phyloP scores from a whole-genome alignment of 352 stramenopile species.

The Phytophthora foliorum region DNA sequence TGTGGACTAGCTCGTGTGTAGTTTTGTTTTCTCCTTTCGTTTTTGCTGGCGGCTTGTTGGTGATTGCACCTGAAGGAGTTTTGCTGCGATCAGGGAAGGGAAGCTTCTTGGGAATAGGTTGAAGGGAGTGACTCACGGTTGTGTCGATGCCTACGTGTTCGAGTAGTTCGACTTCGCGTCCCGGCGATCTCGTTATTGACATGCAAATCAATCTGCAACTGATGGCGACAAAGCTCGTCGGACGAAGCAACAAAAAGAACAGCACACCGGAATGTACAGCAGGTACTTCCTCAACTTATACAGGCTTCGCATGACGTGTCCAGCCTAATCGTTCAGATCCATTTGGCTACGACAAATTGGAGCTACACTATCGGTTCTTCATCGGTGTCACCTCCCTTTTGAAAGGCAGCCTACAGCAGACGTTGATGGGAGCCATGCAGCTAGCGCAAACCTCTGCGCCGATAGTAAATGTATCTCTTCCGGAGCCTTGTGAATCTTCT shows the following conservation, averaged over 20 bases:
- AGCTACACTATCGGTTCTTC: constrained; percentile 6
- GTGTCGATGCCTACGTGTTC: no score
- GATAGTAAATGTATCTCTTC: constrained; percentile 1
- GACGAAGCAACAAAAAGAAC: no score
- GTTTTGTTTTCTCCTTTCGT: constrained; percentile 31
- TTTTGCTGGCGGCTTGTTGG: constrained; percentile 7
- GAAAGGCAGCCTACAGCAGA: constrained; percentile 7
- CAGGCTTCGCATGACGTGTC: no score
- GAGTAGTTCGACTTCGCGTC: neutral
- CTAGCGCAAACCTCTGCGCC: neutral
- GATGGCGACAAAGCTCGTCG: no score
- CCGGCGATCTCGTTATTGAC: neutral
- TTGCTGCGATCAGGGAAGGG: neutral
- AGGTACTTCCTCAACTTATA: neutral
- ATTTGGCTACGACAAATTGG: neutral
- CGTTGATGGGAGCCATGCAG: neutral
- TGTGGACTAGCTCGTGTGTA: constrained; percentile 47
- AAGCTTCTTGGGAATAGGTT: no score
- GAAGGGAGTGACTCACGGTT: no score
- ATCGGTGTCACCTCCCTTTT: constrained; percentile 8
- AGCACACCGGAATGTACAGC: no score
- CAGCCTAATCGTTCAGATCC: no score
- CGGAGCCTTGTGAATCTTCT: constrained; percentile 2
- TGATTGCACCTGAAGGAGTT: neutral
- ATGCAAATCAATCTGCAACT: neutral